A percentile compares a stretch with the other conserved stretches of the same genome.
These are phyloP conservation scores for Sphaceloma murrayae DNA, from an alignment of 2,329 filamentous ascomycete genomes.

Conservation along the genomic window DNA sequence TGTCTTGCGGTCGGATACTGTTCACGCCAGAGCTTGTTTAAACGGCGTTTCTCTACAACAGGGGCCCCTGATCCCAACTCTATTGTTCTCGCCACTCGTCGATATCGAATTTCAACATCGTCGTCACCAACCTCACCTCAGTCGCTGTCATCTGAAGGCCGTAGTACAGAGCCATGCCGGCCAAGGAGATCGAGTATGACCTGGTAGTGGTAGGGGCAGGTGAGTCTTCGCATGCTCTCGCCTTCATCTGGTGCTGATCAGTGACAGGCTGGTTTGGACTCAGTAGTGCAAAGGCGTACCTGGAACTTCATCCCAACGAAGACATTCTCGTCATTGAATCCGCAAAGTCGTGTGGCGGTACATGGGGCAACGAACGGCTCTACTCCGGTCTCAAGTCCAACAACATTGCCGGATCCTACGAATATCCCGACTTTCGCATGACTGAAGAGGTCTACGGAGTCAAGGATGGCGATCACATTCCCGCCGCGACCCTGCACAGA, in stretches of 20 bases:
- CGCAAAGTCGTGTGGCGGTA: slow-evolving; percentile 47
- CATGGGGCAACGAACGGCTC: slow-evolving; percentile 58
- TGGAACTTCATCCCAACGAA: slow-evolving; percentile 34
- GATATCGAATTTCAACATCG: not conserved
- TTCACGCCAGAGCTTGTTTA: slow-evolving; percentile 1
- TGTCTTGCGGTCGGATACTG: no score
- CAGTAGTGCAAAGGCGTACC: slow-evolving; percentile 40
- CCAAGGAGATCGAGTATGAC: slow-evolving; percentile 21
- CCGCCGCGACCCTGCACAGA: slow-evolving; percentile 45
- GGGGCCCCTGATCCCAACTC: not conserved
- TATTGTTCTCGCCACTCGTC: not conserved
- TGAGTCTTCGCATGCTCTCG: slow-evolving; percentile 25
- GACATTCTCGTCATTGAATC: slow-evolving; percentile 38
- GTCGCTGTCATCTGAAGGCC: not conserved
- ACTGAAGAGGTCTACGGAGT: slow-evolving; percentile 37
- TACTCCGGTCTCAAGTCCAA: slow-evolving; percentile 64
- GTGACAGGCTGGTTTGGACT: slow-evolving; percentile 37
- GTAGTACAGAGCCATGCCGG: not conserved
- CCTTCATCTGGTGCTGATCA: not conserved
- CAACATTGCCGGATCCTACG: slow-evolving; percentile 62
- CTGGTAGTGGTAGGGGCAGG: slow-evolving; percentile 40
- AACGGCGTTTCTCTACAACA: slow-evolving; percentile 2
- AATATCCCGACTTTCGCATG: slow-evolving; percentile 68
- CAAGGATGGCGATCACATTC: slow-evolving; percentile 48
- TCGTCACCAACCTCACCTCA: not conserved